Percentiles rank a stretch among this genome's conserved stretches.
Conservation (phyloP, 2,329 filamentous ascomycete genomes). For the Pseudomassariella vexata region DNA sequence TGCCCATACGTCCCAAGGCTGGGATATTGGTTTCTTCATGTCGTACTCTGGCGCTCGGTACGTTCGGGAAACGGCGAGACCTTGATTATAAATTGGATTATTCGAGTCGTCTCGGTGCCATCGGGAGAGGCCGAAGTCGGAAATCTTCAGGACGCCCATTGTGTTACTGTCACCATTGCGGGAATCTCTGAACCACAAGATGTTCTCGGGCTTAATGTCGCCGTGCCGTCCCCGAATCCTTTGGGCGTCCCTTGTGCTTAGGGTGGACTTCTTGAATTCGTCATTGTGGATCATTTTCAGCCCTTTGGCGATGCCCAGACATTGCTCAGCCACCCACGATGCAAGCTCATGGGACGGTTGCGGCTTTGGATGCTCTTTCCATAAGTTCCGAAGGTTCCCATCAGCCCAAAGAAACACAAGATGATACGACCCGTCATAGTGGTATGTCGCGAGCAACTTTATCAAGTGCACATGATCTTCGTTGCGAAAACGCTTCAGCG, state of each 20-base stretch:
- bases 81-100: neutral
- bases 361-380: neutral
- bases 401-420: neutral
- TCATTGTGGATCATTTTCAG: neutral
- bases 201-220: constrained; percentile 1
- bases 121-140: neutral
- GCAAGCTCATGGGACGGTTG: neutral
- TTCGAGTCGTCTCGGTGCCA: neutral
- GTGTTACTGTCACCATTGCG: neutral
- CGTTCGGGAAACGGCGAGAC: neutral
- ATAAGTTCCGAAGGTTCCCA: neutral
- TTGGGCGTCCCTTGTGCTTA: too few species aligned
- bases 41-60: constrained; percentile 3
- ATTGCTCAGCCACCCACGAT: neutral
- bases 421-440: neutral
- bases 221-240: neutral
- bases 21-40: constrained; percentile 1
- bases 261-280: neutral
- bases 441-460: neutral
- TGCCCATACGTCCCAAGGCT: constrained; percentile 11
- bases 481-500: neutral
- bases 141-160: neutral
- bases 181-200: neutral
- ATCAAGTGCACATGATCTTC: neutral
- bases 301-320: neutral